These are phyloP conservation scores for Arabidopsis hybrid DNA, from an alignment of 441 rosid genomes.

Conservation along the genomic window DNA sequence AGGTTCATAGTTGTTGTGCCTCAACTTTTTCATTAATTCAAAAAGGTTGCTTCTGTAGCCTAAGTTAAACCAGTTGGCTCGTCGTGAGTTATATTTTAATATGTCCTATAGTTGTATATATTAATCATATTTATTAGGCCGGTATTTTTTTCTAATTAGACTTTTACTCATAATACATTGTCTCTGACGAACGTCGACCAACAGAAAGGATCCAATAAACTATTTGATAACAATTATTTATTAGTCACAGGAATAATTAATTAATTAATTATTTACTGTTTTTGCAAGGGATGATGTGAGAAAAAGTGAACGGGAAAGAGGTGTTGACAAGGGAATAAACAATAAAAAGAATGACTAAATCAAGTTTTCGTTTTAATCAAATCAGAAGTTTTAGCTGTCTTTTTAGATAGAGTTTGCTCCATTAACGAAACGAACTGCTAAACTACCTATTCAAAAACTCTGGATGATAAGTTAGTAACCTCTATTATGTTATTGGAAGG, in stretches of 20 bases:
- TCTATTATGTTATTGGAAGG: neutral
- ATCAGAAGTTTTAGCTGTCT: slow-evolving; percentile 30
- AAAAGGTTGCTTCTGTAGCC: slow-evolving; percentile 14
- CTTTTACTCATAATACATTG: neutral
- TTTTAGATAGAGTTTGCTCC: neutral
- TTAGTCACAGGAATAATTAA: neutral
- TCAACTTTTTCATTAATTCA: slow-evolving; percentile 22
- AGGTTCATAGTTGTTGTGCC: slow-evolving; percentile 34
- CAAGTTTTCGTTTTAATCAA: slow-evolving; percentile 16
- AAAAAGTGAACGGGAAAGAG: slow-evolving; percentile 8
- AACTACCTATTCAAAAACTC: neutral
- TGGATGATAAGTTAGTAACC: neutral
- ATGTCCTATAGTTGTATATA: neutral
- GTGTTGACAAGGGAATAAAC: slow-evolving; percentile 7
- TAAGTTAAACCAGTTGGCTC: neutral
- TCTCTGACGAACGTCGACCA: slow-evolving; percentile 22
- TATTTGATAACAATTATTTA: slow-evolving; percentile 8
- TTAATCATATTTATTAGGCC: neutral
- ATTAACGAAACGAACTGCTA: slow-evolving; percentile 2
- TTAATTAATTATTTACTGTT: neutral
- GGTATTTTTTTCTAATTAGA: neutral
- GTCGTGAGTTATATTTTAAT: too few species aligned
- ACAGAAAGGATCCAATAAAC: slow-evolving; percentile 22
- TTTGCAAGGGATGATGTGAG: slow-evolving; percentile 2
- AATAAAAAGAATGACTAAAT: neutral